These are phyloP conservation scores for Hevea brasiliensis DNA, from an alignment of 345 rosid genomes.

Conservation along the genomic window DNA sequence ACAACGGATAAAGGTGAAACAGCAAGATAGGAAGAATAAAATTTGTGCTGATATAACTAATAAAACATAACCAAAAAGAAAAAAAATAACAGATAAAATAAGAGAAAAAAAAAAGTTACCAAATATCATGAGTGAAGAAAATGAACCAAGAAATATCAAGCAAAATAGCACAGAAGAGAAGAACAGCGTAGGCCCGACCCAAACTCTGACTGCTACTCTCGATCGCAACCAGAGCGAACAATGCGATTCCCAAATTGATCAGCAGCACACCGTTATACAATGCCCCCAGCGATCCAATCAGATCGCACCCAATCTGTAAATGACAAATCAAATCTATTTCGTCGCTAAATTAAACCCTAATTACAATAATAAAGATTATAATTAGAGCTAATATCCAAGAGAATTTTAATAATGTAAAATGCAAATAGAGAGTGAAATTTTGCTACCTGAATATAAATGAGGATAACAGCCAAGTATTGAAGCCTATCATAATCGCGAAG, in stretches of 20 bases:
- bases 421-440: neutral
- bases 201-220: conserved; percentile 83
- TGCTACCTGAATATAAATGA: conserved; percentile 75
- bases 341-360: neutral
- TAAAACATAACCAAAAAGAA: neutral
- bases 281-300: conserved; percentile 88
- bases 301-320: conserved; percentile 66
- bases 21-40: no score
- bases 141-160: conserved; percentile 35
- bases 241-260: conserved; percentile 64
- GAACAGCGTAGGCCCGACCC: conserved; percentile 76
- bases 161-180: conserved; percentile 49
- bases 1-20: no score
- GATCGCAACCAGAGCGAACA: conserved; percentile 84
- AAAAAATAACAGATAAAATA: neutral
- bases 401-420: no score
- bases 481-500: conserved; percentile 74
- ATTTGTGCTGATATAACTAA: no score
- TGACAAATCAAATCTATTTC: neutral
- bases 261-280: conserved; percentile 78
- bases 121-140: conserved; percentile 36
- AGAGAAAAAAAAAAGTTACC: conserved; percentile 30
- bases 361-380: no score
- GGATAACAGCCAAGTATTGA: conserved; percentile 62
- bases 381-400: neutral